A percentile compares a stretch with the other conserved stretches of the same genome.
Evolutionary conservation across 164 flowering plant genomes (phyloP).

Genomic region (Saururus chinensis): DNA sequence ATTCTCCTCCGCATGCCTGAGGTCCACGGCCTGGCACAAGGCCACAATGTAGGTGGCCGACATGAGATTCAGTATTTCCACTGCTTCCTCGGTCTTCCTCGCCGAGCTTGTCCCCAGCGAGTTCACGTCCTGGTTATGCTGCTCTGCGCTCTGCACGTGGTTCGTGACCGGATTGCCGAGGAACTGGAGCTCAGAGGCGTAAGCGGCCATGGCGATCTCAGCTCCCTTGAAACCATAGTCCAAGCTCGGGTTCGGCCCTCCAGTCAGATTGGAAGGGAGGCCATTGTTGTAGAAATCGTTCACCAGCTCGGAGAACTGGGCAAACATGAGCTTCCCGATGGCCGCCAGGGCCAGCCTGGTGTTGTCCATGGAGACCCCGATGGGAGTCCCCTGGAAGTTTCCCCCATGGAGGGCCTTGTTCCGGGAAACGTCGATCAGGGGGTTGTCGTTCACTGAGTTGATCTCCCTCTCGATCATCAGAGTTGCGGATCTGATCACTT

Average conservation of each 20-base stretch:
- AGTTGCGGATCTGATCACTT: slow-evolving; percentile 28
- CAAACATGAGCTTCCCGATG: slow-evolving; percentile 36
- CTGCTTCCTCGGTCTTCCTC: slow-evolving; percentile 34
- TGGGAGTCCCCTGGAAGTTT: slow-evolving; percentile 38
- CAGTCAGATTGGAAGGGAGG: slow-evolving; percentile 29
- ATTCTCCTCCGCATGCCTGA: slow-evolving; percentile 42
- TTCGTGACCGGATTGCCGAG: slow-evolving; percentile 34
- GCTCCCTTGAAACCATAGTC: slow-evolving; percentile 41
- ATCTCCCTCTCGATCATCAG: slow-evolving; percentile 28
- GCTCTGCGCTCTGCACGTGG: slow-evolving; percentile 38
- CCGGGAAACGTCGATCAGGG: slow-evolving; percentile 25
- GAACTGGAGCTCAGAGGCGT: slow-evolving; percentile 35
- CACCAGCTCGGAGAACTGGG: slow-evolving; percentile 36
- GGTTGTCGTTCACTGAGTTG: slow-evolving; percentile 35
- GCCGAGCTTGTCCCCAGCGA: slow-evolving; percentile 41
- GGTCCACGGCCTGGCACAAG: slow-evolving; percentile 39
- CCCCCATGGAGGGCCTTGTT: slow-evolving; percentile 31
- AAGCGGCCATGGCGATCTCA: slow-evolving; percentile 37
- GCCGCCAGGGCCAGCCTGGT: slow-evolving; percentile 29
- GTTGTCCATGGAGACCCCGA: slow-evolving; percentile 41
- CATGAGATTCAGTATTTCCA: slow-evolving; percentile 42
- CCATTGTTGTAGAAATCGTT: slow-evolving; percentile 37
- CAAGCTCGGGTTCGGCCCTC: slow-evolving; percentile 31
- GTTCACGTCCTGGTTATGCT: slow-evolving; percentile 39
- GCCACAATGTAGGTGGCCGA: slow-evolving; percentile 34